Conservation (phyloP, 1,139 yeast genomes). For the Sugiyamaella neomexicana region DNA sequence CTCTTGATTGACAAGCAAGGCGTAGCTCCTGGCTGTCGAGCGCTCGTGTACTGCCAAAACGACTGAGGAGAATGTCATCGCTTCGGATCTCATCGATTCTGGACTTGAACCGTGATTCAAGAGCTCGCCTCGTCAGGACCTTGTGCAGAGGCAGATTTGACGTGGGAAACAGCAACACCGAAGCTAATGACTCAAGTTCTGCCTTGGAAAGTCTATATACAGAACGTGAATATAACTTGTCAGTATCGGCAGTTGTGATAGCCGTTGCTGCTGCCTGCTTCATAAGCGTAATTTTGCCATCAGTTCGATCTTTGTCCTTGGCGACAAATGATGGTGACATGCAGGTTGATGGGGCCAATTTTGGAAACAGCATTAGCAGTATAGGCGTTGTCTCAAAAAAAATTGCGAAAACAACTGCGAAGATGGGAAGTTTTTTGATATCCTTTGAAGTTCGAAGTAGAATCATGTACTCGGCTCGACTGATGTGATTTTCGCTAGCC, state of each 20-base stretch:
- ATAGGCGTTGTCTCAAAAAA: slow-evolving; percentile 67
- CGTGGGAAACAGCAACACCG: slow-evolving; percentile 17
- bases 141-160: slow-evolving; percentile 20
- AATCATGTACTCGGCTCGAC: slow-evolving; percentile 56
- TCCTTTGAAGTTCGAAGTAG: slow-evolving; percentile 61
- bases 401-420: slow-evolving; percentile 56
- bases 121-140: slow-evolving; percentile 19
- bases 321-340: slow-evolving; percentile 52
- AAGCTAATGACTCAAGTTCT: slow-evolving; percentile 24
- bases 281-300: slow-evolving; percentile 21
- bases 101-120: slow-evolving; percentile 23
- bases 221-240: slow-evolving; percentile 17
- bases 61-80: slow-evolving; percentile 35
- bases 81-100: slow-evolving; percentile 32
- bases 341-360: slow-evolving; percentile 69
- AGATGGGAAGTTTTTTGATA: slow-evolving; percentile 59
- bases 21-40: slow-evolving; percentile 33
- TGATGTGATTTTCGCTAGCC: slow-evolving; percentile 35
- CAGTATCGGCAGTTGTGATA: not conserved
- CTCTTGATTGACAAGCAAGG: slow-evolving; percentile 37
- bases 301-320: slow-evolving; percentile 26
- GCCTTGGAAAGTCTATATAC: slow-evolving; percentile 23
- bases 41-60: slow-evolving; percentile 37
- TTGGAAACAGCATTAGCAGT: slow-evolving; percentile 58
- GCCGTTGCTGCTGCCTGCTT: slow-evolving; percentile 13